Percentiles rank a stretch among this genome's conserved stretches.
These are phyloP conservation scores for Aurantiochytrium sp. DNA, from an alignment of 108 stramenopile genomes.

Conservation along the genomic window DNA sequence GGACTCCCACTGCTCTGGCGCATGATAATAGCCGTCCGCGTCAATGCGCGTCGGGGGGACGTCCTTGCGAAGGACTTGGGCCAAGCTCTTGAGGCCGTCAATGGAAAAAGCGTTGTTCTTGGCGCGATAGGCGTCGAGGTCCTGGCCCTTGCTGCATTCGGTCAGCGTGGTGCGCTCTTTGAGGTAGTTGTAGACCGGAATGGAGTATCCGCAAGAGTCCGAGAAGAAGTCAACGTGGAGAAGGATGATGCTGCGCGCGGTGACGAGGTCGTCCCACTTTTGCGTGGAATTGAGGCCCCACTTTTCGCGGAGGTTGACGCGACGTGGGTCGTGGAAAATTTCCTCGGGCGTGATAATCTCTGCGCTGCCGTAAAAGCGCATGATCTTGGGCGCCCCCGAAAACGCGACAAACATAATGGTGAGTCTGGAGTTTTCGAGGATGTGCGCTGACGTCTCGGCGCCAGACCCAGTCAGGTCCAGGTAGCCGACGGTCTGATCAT, in stretches of 20 bases:
- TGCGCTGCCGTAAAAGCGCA: constrained; percentile 43
- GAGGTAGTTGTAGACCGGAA: constrained; percentile 49
- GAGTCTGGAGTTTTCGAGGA: constrained; percentile 48
- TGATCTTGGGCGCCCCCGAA: constrained; percentile 49
- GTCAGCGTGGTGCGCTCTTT: constrained; percentile 44
- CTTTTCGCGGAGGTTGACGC: neutral
- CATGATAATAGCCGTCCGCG: neutral
- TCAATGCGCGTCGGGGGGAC: neutral
- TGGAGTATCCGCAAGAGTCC: constrained; percentile 50
- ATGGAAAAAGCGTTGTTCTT: constrained; percentile 56
- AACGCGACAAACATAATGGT: constrained; percentile 53
- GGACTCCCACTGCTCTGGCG: neutral
- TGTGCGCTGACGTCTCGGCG: constrained; percentile 49
- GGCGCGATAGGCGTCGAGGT: constrained; percentile 43
- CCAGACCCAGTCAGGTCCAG: constrained; percentile 50
- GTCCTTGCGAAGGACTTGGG: constrained; percentile 27
- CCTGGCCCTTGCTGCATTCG: constrained; percentile 39
- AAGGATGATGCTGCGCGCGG: constrained; percentile 31
- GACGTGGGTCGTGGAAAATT: neutral
- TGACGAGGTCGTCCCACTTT: neutral
- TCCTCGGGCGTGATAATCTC: neutral
- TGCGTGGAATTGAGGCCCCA: neutral
- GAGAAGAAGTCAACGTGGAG: constrained; percentile 45
- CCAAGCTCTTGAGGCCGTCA: constrained; percentile 52
- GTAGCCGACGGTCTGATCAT: constrained; percentile 43